phyloP scores from a whole-genome alignment of 768 basidiomycete genomes.

The Leccinum sublutescens region DNA sequence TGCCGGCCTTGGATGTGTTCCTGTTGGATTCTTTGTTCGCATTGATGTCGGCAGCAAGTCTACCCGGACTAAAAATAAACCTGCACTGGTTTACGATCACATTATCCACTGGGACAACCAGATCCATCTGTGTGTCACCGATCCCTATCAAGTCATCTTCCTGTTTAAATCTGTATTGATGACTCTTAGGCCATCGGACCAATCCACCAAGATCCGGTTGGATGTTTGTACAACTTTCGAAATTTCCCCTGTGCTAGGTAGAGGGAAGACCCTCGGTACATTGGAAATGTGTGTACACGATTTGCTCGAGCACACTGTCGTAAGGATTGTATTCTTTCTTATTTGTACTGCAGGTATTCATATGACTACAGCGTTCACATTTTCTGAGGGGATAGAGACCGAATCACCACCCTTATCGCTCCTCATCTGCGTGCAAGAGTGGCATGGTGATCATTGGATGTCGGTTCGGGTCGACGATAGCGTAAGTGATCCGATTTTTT shows the following conservation, averaged over 20 bases:
- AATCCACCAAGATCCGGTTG: background rate
- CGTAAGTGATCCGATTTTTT: background rate
- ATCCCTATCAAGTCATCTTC: background rate
- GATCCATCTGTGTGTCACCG: background rate
- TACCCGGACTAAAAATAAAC: constrained; percentile 9
- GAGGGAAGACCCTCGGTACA: background rate
- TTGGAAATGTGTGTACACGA: background rate
- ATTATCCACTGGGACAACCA: constrained; percentile 15
- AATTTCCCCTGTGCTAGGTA: background rate
- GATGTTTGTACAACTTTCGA: background rate
- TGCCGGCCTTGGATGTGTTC: constrained; percentile 12
- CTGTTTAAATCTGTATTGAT: background rate
- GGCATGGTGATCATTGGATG: background rate
- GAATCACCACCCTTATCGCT: background rate
- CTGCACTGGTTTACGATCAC: background rate
- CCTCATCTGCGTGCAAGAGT: background rate
- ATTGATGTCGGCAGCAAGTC: background rate
- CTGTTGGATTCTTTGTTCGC: constrained; percentile 15
- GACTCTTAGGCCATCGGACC: background rate
- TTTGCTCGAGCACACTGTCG: background rate
- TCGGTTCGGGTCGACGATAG: background rate
- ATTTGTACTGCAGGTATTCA: background rate
- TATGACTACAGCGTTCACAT: background rate
- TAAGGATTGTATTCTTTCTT: background rate
- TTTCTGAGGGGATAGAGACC: background rate